Evolutionary conservation across 768 basidiomycete species (phyloP).

Genomic region (Leccinum aurantiacum): DNA sequence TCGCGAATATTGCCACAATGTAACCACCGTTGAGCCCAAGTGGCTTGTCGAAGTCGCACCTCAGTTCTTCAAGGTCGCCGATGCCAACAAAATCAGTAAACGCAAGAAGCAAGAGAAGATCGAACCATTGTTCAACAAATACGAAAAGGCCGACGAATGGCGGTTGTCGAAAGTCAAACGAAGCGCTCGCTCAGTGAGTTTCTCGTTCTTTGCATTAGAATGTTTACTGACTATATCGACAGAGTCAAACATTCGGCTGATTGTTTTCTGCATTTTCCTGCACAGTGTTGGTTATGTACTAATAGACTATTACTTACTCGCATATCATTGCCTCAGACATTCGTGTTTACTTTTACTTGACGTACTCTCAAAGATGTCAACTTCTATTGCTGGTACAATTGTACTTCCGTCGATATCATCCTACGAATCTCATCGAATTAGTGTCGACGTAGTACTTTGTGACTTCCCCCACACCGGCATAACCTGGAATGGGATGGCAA

Average conservation of each 20-base stretch:
- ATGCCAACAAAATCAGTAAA: slow-evolving; percentile 96
- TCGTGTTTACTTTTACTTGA: background rate
- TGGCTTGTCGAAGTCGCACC: slow-evolving; percentile 99
- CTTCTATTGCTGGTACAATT: background rate
- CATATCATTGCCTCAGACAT: background rate
- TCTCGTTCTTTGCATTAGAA: slow-evolving; percentile 17
- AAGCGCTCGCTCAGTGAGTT: slow-evolving; percentile 74
- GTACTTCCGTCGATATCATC: slow-evolving; percentile 49
- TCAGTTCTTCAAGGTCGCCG: slow-evolving; percentile 98
- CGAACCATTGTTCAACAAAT: slow-evolving; percentile 93
- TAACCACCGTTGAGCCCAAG: slow-evolving; percentile 95
- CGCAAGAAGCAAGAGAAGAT: slow-evolving; percentile 96
- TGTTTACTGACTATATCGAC: slow-evolving; percentile 20
- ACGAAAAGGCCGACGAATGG: slow-evolving; percentile 95
- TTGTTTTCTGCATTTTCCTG: background rate
- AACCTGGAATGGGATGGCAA: slow-evolving; percentile 87
- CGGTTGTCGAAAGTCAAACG: slow-evolving; percentile 89
- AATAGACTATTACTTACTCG: slow-evolving; percentile 3
- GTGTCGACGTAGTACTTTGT: slow-evolving; percentile 82
- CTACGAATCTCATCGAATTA: slow-evolving; percentile 81
- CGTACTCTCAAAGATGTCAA: background rate
- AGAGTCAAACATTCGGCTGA: slow-evolving; percentile 92
- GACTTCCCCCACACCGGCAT: slow-evolving; percentile 63
- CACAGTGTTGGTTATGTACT: slow-evolving; percentile 7
- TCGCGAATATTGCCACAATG: slow-evolving; percentile 91